Evolutionary conservation across 192 early-diverging fungal genomes (phyloP).

Genomic region (Rhizophagus clarus): DNA sequence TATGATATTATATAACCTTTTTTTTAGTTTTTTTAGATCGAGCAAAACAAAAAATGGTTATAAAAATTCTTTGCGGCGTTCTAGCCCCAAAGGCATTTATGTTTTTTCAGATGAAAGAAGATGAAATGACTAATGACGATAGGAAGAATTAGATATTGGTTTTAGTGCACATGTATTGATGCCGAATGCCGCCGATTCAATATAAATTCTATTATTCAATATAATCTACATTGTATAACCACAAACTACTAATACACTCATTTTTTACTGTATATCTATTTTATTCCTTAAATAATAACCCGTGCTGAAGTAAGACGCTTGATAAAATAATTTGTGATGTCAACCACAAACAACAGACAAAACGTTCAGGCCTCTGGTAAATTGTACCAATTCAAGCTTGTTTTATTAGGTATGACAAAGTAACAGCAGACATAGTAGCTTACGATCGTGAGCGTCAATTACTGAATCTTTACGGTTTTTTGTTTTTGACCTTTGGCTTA

Average conservation of each 20-base stretch:
- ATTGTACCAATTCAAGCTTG: slow-evolving; percentile 91
- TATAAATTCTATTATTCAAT: too few relatives aligned
- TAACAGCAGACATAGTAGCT: not conserved
- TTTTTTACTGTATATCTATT: not conserved
- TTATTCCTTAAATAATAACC: not conserved
- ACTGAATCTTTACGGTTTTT: not conserved
- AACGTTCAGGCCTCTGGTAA: slow-evolving; percentile 51
- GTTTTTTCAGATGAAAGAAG: not conserved
- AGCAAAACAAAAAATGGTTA: not conserved
- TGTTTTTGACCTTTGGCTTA: not conserved
- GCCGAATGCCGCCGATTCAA: too few relatives aligned
- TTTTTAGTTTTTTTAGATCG: not conserved
- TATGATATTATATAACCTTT: not conserved
- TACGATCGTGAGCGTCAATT: not conserved
- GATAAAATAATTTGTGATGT: not conserved
- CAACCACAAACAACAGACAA: slow-evolving; percentile 15
- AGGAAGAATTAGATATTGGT: not conserved
- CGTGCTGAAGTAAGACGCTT: not conserved
- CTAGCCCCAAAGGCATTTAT: not conserved
- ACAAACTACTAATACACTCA: not conserved
- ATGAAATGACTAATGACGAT: not conserved
- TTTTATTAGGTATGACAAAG: slow-evolving; percentile 77
- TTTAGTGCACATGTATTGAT: not conserved
- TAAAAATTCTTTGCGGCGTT: not conserved
- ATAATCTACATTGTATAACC: not conserved